phyloP scores from a whole-genome alignment of 805 yeast genomes.

The Schwanniomyces yamadae region DNA sequence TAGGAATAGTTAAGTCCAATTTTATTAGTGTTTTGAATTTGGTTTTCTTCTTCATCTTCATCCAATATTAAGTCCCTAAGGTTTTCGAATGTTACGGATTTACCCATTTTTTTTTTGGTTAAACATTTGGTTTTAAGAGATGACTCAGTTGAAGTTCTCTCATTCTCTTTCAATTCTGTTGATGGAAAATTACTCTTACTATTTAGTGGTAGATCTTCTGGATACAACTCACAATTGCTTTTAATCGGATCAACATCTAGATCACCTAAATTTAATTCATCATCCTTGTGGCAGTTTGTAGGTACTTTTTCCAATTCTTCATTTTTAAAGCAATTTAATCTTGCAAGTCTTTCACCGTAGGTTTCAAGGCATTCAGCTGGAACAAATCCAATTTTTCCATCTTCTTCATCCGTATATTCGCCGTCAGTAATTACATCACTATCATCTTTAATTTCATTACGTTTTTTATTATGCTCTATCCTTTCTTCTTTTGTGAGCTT shows the following conservation, averaged over 20 bases:
- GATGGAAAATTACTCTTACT: background rate
- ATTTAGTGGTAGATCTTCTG: background rate
- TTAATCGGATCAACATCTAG: constrained; percentile 5
- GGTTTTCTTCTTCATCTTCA: constrained; percentile 13
- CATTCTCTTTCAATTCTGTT: background rate
- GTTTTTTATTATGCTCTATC: constrained; percentile 23
- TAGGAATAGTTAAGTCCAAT: constrained; percentile 1
- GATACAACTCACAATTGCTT: background rate
- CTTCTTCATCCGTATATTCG: constrained; percentile 38
- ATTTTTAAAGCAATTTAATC: constrained; percentile 89
- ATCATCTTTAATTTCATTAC: constrained; percentile 13
- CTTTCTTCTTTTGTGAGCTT: constrained; percentile 37
- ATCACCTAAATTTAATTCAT: no score
- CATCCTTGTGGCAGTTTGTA: no score
- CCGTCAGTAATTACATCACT: no score
- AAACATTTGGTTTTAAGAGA: background rate
- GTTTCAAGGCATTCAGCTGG: constrained; percentile 96
- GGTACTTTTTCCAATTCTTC: constrained; percentile 57
- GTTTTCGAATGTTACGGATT: constrained; percentile 42
- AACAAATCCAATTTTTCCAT: constrained; percentile 83
- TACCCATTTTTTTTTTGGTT: constrained; percentile 11
- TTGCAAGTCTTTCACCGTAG: constrained; percentile 84
- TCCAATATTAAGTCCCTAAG: constrained; percentile 27
- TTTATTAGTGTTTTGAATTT: background rate
- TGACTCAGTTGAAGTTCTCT: background rate